A percentile compares a stretch with the other conserved stretches of the same genome.
These are phyloP conservation scores for Tylopilus sp. DNA, from an alignment of 1,284 basidiomycete genomes.

Conservation along the genomic window DNA sequence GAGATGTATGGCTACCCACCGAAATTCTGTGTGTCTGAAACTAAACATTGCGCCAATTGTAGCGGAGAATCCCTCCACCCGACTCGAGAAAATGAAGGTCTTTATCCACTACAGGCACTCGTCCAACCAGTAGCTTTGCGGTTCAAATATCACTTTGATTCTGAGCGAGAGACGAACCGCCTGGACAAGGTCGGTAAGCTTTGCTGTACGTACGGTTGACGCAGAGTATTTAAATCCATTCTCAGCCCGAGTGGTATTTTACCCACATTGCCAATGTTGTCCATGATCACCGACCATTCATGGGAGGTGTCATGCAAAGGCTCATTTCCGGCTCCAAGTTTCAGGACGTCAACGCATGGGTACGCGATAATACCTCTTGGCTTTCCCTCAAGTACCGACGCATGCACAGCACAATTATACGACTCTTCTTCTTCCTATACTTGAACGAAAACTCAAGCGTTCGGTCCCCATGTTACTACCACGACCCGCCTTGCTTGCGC, in stretches of 20 bases:
- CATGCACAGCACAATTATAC: slow-evolving; percentile 70
- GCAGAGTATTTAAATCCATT: background rate
- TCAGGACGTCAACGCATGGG: slow-evolving; percentile 69
- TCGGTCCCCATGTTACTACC: slow-evolving; percentile 74
- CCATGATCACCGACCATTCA: slow-evolving; percentile 78
- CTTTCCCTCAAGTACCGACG: slow-evolving; percentile 3
- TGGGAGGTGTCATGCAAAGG: slow-evolving; percentile 73
- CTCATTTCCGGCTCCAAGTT: slow-evolving; percentile 63
- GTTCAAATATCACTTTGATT: slow-evolving; percentile 96
- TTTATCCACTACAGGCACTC: slow-evolving; percentile 84
- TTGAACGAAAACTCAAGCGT: slow-evolving; percentile 67
- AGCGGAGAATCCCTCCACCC: slow-evolving; percentile 41
- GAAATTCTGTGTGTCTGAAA: background rate
- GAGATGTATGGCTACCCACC: slow-evolving; percentile 52
- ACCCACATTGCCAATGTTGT: slow-evolving; percentile 82
- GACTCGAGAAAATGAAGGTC: slow-evolving; percentile 42
- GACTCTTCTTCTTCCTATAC: slow-evolving; percentile 64
- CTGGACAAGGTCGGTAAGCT: slow-evolving; percentile 74
- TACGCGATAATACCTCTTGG: slow-evolving; percentile 36
- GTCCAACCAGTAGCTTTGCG: slow-evolving; percentile 80
- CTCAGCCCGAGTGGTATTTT: slow-evolving; percentile 95
- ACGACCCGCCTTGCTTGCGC: slow-evolving; percentile 84
- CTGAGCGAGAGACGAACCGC: slow-evolving; percentile 81
- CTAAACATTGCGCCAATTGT: slow-evolving; percentile 37
- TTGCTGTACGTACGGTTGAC: background rate